Evolutionary conservation across 768 basidiomycete species (phyloP), one percentile per base, ranked within the genome.

Genomic region (Paxillus ammoniavirescens): DNA sequence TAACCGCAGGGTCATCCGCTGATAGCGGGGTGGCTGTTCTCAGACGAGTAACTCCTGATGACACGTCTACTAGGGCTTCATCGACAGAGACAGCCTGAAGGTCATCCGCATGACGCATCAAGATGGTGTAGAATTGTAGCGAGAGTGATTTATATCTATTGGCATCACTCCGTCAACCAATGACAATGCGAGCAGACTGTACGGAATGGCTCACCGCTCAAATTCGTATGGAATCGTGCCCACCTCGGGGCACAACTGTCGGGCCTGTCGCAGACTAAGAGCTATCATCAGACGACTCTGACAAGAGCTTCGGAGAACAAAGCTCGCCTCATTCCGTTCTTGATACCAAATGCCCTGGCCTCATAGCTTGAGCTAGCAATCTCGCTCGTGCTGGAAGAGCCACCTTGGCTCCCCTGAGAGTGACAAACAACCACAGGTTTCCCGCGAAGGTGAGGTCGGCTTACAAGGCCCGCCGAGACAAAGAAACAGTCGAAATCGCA

Each of bases 401-500:
- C 88, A 3, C 86, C 90, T 58, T 85, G 84, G 2, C 66, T 72
- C 0, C 87, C 87, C 63, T 93, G 91, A 8, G 94, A 93, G 71
- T 99, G 97, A 64, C 97, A 99, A 0, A 99, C 97, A 0, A 96
- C 94, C 8, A 89, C 86, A 0, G 97, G 92, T 66, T 89, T 92
- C 1, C 94, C 93, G 49, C 82, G 82, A 42, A 97, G 71, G 54
- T 96, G 81, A 0, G 93, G 91, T 2, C 93, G 77, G 53, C 78
- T 83, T 2, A 91, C 76, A 47, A 95, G 72, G 0, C 93, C 92
- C n/a, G 87, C 96, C 1, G 91, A 86, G 10, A 98, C 95, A 65
- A 99, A 99, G 77, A 98, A 98, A 58, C 87, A 93, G 64, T 99
- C 97, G 59, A 98, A 98, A 68, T 94, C 92, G 60, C 89, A 91